Base-by-base conservation (phyloP, 352 stramenopile species). In the Peronospora destructor region DNA sequence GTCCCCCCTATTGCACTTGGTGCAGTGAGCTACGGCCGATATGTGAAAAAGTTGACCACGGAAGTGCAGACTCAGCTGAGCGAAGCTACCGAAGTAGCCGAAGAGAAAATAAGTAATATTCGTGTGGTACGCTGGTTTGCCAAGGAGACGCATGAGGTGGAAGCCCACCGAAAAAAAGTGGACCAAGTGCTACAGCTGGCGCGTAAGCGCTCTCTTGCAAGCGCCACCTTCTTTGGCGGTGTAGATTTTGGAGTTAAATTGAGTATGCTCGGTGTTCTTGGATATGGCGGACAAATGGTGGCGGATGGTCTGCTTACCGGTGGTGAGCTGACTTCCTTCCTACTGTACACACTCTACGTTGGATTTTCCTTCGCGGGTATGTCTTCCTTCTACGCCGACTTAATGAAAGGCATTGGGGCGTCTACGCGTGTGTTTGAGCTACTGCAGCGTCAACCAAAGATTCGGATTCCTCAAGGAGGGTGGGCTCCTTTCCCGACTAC, bases 281-380 rank as follows among this genome's bases (percentile, higher is more conserved):
- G 88, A 49, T 97, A 96, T 63, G 93, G 91, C 13, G 94, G 92
- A 6, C 75, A 87, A 50, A 85, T 97, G 65, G 91, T 98, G 9
- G 70, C 82, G 12, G 66, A 90, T 13, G 83, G 74, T 0, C 49
- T 85, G 34, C 69, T 98, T 38, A 95, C 83, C 0, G 76, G 87
- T 19, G 93, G 91, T n/a, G 77, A 91, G 25, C 76, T 98, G 25
- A 96, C 88, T 14, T 92, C 89, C 1, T 97, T 97, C 68, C 59
- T 97, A 48, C 77, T 96, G 49, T 97, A 97, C 63, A 91, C 91
- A 14, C 72, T 97, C 30, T 93, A 95, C 38, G 90, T 97, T 13
- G 89, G 87, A 6, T 83, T 85, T 47, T 87, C 73, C 8, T 84
- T 97, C 29, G 85, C 77, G n/a, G 78, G 80, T 13, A 56, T 98